Base-by-base conservation (phyloP, 169 alveolate genomes). In the Theileria equi region DNA sequence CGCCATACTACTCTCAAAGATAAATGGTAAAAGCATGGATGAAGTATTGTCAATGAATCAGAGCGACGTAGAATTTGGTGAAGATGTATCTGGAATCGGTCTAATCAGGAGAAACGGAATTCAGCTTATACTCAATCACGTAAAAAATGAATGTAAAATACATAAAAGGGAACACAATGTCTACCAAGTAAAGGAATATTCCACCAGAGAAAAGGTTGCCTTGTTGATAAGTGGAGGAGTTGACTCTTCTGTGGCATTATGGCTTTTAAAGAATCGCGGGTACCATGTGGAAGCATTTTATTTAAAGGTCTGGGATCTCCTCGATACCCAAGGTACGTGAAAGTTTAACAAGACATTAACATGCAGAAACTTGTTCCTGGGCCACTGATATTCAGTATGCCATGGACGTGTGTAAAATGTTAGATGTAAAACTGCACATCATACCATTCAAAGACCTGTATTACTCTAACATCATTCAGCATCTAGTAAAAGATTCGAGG, bases 161-260 rank as follows among this genome's bases (percentile, higher is more conserved):
- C 81, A 58, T 36, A 34, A 58, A 60, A 61, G 11, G 45, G 13
- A 31, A 47, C 10, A 13, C 48, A 5, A 8, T 5, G 8, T 13
- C 1, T 29, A 23, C 1, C 23, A 13, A 36, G 17, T n/a, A 54
- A 28, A 44, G 13, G 3, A 3, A 31, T 66, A 25, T 16, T n/a
- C n/a, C n/a, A n/a, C n/a, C n/a, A n/a, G n/a, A n/a, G n/a, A n/a
- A n/a, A 77, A 79, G 64, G 85, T 81, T 1, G 88, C 89, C 17
- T 81, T 69, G 23, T 62, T 85, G 38, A 32, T 85, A 8, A 76
- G 88, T 57, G 91, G 91, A 4, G 91, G 91, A 17, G 91, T 85
- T 11, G 91, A 85, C 48, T 85, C 91, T 11, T 77, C 91, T 6
- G 83, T 85, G 17, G 80, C 89, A 6, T 44, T 81, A 53, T 66